Conservation (phyloP, 2,329 filamentous ascomycete species). For the Fusarium mangiferae region DNA sequence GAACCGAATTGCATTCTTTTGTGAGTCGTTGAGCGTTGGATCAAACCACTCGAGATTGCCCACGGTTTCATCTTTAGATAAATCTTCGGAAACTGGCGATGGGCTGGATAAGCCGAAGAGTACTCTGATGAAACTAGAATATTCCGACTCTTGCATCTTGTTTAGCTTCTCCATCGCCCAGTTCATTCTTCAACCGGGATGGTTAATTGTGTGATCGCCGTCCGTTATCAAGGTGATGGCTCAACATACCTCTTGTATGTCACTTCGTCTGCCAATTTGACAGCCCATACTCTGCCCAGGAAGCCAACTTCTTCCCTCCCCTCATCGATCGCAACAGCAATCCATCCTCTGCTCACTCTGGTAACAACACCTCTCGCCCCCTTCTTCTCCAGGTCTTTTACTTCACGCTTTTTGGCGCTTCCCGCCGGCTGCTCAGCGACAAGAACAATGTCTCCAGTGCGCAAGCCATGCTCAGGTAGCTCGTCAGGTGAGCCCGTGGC, state of each 20-base stretch:
- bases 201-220: background rate
- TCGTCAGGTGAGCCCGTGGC: constrained; percentile 65
- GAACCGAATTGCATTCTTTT: constrained; percentile 79
- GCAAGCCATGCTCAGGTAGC: constrained; percentile 79
- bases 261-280: constrained; percentile 75
- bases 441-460: constrained; percentile 81
- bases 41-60: constrained; percentile 69
- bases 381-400: constrained; percentile 74
- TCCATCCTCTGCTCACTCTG: constrained; percentile 64
- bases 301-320: constrained; percentile 62
- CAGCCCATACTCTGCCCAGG: constrained; percentile 67
- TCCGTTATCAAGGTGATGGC: background rate
- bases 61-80: constrained; percentile 55
- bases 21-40: constrained; percentile 70
- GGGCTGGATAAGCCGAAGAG: constrained; percentile 69
- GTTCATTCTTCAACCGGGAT: constrained; percentile 63
- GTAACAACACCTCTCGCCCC: constrained; percentile 78
- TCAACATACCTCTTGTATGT: constrained; percentile 65
- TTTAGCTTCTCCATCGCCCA: constrained; percentile 68
- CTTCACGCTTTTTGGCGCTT: constrained; percentile 76
- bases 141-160: constrained; percentile 66
- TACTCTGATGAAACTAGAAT: constrained; percentile 69
- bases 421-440: constrained; percentile 80
- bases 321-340: constrained; percentile 77
- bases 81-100: constrained; percentile 57